phyloP scores from a whole-genome alignment of 2,329 filamentous ascomycete species.

The Fusarium luffae region DNA sequence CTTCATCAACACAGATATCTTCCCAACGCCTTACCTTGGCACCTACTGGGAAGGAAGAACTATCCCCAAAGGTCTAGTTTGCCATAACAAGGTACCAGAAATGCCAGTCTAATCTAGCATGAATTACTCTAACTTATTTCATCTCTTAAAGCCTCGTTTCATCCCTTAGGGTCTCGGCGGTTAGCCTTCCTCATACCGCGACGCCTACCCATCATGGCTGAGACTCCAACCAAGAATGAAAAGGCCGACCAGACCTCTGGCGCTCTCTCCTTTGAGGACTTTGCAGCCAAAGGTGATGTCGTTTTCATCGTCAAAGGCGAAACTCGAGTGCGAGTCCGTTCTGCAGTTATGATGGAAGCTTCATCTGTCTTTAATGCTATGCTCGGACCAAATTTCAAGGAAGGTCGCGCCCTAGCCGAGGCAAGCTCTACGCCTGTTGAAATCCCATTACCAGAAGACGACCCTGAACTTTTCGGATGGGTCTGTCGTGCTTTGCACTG shows the following conservation, averaged over 20 bases:
- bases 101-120: background rate
- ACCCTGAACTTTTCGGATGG: background rate
- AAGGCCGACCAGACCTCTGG: too few relatives aligned
- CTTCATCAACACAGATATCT: background rate
- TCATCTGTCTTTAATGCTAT: background rate
- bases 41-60: too few relatives aligned
- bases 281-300: background rate
- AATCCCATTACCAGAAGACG: conserved; percentile 8
- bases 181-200: background rate
- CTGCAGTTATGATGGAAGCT: too few relatives aligned
- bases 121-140: background rate
- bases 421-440: background rate
- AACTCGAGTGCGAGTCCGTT: background rate
- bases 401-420: background rate
- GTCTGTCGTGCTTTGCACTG: conserved; percentile 3
- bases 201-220: too few relatives aligned
- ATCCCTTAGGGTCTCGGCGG: accelerated
- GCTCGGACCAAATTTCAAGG: conserved; percentile 4
- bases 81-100: background rate
- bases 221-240: too few relatives aligned
- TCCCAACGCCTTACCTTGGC: too few relatives aligned
- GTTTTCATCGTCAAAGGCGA: background rate
- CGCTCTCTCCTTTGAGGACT: background rate
- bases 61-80: too few relatives aligned
- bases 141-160: background rate